Conservation (phyloP, 2,329 filamentous ascomycete genomes). For the Claviceps purpurea region DNA sequence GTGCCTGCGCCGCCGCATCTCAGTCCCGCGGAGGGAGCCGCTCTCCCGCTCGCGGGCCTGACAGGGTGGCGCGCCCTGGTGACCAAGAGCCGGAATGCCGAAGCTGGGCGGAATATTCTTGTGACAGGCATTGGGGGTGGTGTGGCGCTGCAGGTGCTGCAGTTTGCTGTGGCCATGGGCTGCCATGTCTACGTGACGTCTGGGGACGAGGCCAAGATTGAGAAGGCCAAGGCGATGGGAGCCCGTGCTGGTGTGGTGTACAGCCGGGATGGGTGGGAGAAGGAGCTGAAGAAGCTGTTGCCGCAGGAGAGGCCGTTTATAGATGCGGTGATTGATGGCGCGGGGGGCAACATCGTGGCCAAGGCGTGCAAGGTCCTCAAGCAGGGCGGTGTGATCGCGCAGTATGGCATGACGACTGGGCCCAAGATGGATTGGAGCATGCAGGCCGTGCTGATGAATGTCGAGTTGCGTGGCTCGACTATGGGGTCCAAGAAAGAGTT, state of each 20-base stretch:
- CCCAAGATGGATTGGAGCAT: slow-evolving; percentile 83
- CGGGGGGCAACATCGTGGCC: slow-evolving; percentile 71
- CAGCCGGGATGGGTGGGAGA: slow-evolving; percentile 68
- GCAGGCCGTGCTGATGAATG: slow-evolving; percentile 71
- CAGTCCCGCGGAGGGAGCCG: slow-evolving; percentile 60
- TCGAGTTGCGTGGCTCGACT: slow-evolving; percentile 74
- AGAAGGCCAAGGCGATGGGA: slow-evolving; percentile 56
- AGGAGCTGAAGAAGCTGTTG: slow-evolving; percentile 51
- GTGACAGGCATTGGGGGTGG: slow-evolving; percentile 89
- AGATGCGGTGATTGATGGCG: slow-evolving; percentile 82
- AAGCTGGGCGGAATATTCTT: slow-evolving; percentile 58
- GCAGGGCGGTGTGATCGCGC: slow-evolving; percentile 67
- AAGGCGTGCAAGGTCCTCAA: slow-evolving; percentile 58
- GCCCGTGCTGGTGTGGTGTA: slow-evolving; percentile 76
- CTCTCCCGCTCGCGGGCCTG: slow-evolving; percentile 70
- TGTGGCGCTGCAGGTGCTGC: slow-evolving; percentile 68
- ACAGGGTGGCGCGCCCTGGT: slow-evolving; percentile 82
- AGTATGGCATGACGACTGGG: slow-evolving; percentile 81
- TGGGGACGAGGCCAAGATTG: slow-evolving; percentile 61
- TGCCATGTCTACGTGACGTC: slow-evolving; percentile 73
- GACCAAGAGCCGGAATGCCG: slow-evolving; percentile 52
- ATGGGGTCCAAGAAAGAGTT: slow-evolving; percentile 92
- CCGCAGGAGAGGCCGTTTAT: slow-evolving; percentile 53
- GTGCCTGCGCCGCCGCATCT: slow-evolving; percentile 62
- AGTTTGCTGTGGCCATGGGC: slow-evolving; percentile 65